Base-by-base conservation (phyloP, 495 filamentous ascomycete genomes). In the Bombardia bombarda region DNA sequence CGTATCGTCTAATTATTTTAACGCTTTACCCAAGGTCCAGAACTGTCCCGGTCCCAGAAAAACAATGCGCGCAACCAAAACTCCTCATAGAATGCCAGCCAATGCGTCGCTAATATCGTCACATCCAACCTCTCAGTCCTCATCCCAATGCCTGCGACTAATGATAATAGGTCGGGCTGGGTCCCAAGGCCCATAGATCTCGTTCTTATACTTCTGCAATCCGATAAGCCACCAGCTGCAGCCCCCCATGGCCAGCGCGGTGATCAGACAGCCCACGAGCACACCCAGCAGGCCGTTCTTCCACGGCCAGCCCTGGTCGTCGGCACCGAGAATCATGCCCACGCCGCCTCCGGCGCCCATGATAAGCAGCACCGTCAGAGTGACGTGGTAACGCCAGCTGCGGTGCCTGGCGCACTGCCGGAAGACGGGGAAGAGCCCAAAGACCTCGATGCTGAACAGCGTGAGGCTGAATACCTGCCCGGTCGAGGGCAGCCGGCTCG, bases 221-320 rank as follows among this genome's bases (percentile, higher is more conserved):
- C 86, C 84, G 57, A 98, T 97, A 44, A 98, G 67, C 93, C 93
- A 97, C 90, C 88, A 96, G 52, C 85, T 90, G 58, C 90, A 96
- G 32, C 86, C 83, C 2, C 90, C 92, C 86, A 96, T 94, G 2
- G 78, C 82, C 23, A 94, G 51, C 1, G 64, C 56, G 3, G 78
- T 75, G 2, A 82, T 84, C 25, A 83, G 53, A 35, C 85, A 61
- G 18, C 77, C 75, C 4, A 90, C 86, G 4, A 95, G 58, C 30
- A 95, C 72, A 9, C 82, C 80, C 0, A 88, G 73, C 1, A 86
- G 69, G 1, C 80, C 86, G 4, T 79, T 79, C 44, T 74, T 82
- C 82, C 83, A 90, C 20, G 86, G 83, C 45, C 81, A 84, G 12
- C 67, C 62, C 6, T 53, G 42, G 35, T 50, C 54, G 24, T 59